Evolutionary conservation across 2,329 filamentous ascomycete species (phyloP).

Genomic region (Paracoccidioides lutzii): DNA sequence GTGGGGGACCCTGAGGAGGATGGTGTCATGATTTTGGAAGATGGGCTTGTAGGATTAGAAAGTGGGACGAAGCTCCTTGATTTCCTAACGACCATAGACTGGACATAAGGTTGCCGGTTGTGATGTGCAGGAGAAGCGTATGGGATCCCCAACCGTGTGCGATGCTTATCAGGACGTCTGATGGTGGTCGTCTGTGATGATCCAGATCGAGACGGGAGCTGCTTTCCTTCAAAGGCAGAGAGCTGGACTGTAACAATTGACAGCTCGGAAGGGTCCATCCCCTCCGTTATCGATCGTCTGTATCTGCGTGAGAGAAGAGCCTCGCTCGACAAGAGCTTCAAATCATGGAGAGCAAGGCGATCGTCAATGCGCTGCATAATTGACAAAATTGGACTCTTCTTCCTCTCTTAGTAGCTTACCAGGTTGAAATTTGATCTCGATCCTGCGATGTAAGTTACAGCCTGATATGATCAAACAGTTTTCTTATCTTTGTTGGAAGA

Average conservation of each 20-base stretch:
- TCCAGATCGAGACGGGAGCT: neutral
- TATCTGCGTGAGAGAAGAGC: slow-evolving; percentile 1
- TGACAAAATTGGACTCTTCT: neutral
- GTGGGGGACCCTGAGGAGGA: neutral
- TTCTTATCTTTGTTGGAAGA: neutral
- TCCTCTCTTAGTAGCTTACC: neutral
- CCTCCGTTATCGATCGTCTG: neutral
- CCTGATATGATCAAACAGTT: neutral
- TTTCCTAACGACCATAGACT: neutral
- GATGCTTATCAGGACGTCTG: neutral
- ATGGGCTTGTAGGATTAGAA: neutral
- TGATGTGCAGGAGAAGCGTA: neutral
- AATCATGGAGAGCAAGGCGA: neutral
- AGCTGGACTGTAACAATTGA: neutral
- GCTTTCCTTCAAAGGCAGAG: neutral
- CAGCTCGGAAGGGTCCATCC: neutral
- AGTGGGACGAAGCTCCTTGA: neutral
- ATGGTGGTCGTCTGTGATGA: slow-evolving; percentile 1
- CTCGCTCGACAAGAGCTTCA: neutral
- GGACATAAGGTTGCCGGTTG: neutral
- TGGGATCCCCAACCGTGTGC: neutral
- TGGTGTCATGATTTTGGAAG: neutral
- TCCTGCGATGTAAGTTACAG: neutral
- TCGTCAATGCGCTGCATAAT: slow-evolving; percentile 2
- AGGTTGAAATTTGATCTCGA: slow-evolving; percentile 1